Percentiles rank a stretch among this genome's conserved stretches.
phyloP scores from a whole-genome alignment of 106 monocot genomes.

The Chionographis japonica region DNA sequence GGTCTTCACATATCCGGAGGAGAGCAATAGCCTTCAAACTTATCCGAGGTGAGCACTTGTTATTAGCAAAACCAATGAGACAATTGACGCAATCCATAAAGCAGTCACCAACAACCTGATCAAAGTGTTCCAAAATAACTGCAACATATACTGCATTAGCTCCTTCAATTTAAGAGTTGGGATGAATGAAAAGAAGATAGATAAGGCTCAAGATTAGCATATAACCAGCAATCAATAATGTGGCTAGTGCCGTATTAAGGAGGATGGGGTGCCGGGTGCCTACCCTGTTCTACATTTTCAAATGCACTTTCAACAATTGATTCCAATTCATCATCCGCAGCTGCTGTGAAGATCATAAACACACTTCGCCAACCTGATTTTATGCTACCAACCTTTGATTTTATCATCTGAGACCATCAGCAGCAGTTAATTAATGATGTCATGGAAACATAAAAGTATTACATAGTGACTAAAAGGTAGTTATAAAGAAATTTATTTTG shows the following conservation, averaged over 20 bases:
- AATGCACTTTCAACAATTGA: conserved; percentile 91
- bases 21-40: conserved; percentile 99
- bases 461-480: background rate
- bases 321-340: conserved; percentile 86
- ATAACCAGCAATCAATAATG: background rate
- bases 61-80: conserved; percentile 96
- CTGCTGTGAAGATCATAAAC: conserved; percentile 98
- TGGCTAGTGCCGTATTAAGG: background rate
- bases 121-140: conserved; percentile 99
- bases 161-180: background rate
- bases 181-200: background rate
- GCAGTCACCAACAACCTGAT: conserved; percentile 98
- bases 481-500: too few relatives aligned
- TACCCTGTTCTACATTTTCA: conserved; percentile 98
- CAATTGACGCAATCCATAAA: conserved; percentile 99
- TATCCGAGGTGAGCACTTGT: conserved; percentile 72
- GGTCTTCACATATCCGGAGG: conserved; percentile 96
- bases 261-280: background rate
- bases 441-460: background rate
- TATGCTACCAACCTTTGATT: conserved; percentile 89
- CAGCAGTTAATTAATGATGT: conserved; percentile 1
- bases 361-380: conserved; percentile 99
- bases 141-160: conserved; percentile 27
- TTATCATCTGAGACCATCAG: conserved; percentile 67
- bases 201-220: background rate